Conservation (phyloP, 352 stramenopile genomes). For the Globisporangium cederbergense region DNA sequence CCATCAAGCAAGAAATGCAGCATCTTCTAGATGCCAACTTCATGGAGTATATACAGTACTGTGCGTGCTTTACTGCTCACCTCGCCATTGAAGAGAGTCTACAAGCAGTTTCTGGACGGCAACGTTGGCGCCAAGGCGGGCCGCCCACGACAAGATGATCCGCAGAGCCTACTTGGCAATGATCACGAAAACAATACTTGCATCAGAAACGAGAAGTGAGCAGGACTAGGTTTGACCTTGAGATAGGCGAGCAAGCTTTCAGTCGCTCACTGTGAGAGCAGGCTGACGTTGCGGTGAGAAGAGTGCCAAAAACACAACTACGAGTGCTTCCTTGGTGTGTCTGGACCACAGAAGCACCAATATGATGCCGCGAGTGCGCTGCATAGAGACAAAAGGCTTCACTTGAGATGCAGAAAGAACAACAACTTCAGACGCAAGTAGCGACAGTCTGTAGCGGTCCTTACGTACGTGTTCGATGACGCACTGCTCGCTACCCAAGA, state of each 20-base stretch:
- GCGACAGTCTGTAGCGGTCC: not conserved
- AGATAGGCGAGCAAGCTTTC: not conserved
- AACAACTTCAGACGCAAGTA: too few relatives aligned
- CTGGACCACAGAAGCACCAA: slow-evolving; percentile 20
- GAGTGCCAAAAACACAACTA: slow-evolving; percentile 7
- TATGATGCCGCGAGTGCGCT: slow-evolving; percentile 13
- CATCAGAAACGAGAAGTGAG: not conserved
- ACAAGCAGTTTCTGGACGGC: not conserved
- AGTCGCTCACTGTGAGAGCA: not conserved
- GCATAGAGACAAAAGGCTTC: not conserved
- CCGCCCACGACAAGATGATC: not conserved
- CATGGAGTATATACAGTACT: not conserved
- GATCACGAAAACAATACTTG: not conserved
- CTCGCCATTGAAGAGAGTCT: not conserved
- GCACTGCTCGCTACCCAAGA: not conserved
- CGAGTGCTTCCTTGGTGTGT: slow-evolving; percentile 21
- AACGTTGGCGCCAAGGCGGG: not conserved
- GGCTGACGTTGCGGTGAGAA: slow-evolving; percentile 1
- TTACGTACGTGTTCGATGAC: not conserved
- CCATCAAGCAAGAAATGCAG: not conserved
- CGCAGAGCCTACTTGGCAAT: not conserved
- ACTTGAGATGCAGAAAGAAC: too few relatives aligned
- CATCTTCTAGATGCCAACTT: not conserved
- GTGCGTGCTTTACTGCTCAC: not conserved
- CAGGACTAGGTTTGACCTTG: not conserved